Percentiles rank a stretch among this genome's conserved stretches.
phyloP scores from a whole-genome alignment of 768 basidiomycete species.

The Pleurotus platypus region DNA sequence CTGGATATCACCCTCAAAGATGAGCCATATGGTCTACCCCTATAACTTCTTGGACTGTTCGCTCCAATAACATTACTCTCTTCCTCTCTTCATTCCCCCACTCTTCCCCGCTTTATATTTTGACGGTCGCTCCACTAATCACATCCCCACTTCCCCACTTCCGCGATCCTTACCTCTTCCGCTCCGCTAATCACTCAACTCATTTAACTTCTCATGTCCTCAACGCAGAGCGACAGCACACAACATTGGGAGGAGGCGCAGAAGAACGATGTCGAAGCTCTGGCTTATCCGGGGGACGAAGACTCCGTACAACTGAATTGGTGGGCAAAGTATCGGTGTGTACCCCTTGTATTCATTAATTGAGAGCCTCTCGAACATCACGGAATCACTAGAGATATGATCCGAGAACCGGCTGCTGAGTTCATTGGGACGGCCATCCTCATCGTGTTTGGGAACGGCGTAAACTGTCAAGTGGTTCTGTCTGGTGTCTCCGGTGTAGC shows the following conservation, averaged over 20 bases:
- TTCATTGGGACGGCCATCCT: slow-evolving; percentile 58
- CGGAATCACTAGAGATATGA: slow-evolving; percentile 27
- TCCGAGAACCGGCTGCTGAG: slow-evolving; percentile 63
- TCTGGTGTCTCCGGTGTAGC: slow-evolving; percentile 42
- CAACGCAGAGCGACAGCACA: background rate
- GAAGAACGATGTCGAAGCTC: background rate
- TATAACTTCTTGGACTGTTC: no score
- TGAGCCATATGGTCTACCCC: no score
- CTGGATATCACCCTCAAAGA: no score
- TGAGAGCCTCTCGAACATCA: no score
- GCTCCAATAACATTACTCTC: no score
- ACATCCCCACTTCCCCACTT: no score
- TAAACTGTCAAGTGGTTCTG: slow-evolving; percentile 53
- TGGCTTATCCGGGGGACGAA: slow-evolving; percentile 11
- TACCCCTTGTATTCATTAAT: background rate
- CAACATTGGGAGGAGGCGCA: slow-evolving; percentile 2
- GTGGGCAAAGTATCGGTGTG: slow-evolving; percentile 56
- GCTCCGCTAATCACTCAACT: background rate
- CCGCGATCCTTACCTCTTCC: background rate
- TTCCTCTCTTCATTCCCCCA: no score
- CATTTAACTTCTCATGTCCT: background rate
- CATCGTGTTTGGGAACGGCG: slow-evolving; percentile 57
- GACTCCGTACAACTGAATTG: slow-evolving; percentile 40
- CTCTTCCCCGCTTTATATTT: no score
- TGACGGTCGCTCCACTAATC: no score